phyloP scores from a whole-genome alignment of 495 filamentous ascomycete genomes.

The Penicillium diatomitis region DNA sequence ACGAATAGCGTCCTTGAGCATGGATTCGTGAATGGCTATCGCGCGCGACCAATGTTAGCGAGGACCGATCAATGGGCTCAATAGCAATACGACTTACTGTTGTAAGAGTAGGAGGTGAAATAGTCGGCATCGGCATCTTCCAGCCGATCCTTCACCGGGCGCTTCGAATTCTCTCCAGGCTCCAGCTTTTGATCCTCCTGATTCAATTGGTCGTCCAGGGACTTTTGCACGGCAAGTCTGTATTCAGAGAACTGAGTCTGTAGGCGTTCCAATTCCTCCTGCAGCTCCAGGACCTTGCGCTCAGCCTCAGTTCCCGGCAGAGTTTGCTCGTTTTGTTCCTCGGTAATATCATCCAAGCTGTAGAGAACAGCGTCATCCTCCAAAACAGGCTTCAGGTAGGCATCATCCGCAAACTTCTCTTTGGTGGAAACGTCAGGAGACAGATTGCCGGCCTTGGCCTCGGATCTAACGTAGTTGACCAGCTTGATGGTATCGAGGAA shows the following conservation, averaged over 20 bases:
- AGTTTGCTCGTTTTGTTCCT: slow-evolving; percentile 20
- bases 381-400: slow-evolving; percentile 72
- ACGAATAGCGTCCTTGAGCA: slow-evolving; percentile 70
- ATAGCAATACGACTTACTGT: slow-evolving; percentile 38
- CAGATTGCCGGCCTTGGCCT: slow-evolving; percentile 42
- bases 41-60: slow-evolving; percentile 5
- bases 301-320: slow-evolving; percentile 30
- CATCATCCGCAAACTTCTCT: slow-evolving; percentile 59
- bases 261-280: slow-evolving; percentile 56
- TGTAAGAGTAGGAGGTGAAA: slow-evolving; percentile 74
- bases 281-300: slow-evolving; percentile 55
- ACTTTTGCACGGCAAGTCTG: slow-evolving; percentile 55
- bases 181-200: slow-evolving; percentile 33
- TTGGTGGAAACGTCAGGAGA: slow-evolving; percentile 47
- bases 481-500: slow-evolving; percentile 77
- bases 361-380: slow-evolving; percentile 85
- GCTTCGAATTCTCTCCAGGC: slow-evolving; percentile 10
- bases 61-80: background rate
- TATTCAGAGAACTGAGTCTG: slow-evolving; percentile 65
- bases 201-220: slow-evolving; percentile 61
- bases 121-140: slow-evolving; percentile 52
- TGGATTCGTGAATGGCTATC: slow-evolving; percentile 79
- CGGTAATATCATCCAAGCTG: slow-evolving; percentile 65
- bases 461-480: slow-evolving; percentile 67
- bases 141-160: slow-evolving; percentile 13